These are phyloP conservation scores for Hevea brasiliensis DNA, from an alignment of 345 rosid species.

Conservation along the genomic window DNA sequence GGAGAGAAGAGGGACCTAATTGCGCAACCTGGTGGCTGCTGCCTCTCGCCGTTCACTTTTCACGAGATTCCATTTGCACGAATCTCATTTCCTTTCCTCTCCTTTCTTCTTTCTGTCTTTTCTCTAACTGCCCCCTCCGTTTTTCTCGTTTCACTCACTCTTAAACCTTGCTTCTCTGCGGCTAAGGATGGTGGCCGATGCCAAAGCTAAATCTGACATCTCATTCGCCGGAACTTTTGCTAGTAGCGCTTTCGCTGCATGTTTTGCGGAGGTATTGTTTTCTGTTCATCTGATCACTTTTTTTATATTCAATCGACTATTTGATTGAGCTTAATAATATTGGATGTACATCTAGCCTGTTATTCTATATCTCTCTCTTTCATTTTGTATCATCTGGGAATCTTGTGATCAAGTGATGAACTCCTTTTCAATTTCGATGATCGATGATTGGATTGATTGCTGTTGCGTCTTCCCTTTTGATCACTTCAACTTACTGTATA, in stretches of 20 bases:
- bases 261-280: constrained; percentile 76
- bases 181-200: constrained; percentile 71
- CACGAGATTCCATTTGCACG: constrained; percentile 16
- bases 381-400: background rate
- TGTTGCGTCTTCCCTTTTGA: background rate
- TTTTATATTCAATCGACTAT: background rate
- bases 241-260: constrained; percentile 94
- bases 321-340: background rate
- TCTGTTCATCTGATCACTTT: background rate
- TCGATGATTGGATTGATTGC: constrained; percentile 7
- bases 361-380: background rate
- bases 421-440: background rate
- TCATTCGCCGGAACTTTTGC: constrained; percentile 79
- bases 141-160: background rate
- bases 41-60: constrained; percentile 6
- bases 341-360: background rate
- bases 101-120: background rate
- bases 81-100: background rate
- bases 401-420: background rate
- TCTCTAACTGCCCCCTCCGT: background rate
- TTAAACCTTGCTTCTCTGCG: background rate
- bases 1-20: background rate
- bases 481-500: background rate
- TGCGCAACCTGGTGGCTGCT: background rate
- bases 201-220: constrained; percentile 69